A percentile compares a stretch with the other conserved stretches of the same genome.
These are phyloP conservation scores for Mucor saturninus DNA, from an alignment of 371 early-diverging fungal genomes.

Conservation along the genomic window DNA sequence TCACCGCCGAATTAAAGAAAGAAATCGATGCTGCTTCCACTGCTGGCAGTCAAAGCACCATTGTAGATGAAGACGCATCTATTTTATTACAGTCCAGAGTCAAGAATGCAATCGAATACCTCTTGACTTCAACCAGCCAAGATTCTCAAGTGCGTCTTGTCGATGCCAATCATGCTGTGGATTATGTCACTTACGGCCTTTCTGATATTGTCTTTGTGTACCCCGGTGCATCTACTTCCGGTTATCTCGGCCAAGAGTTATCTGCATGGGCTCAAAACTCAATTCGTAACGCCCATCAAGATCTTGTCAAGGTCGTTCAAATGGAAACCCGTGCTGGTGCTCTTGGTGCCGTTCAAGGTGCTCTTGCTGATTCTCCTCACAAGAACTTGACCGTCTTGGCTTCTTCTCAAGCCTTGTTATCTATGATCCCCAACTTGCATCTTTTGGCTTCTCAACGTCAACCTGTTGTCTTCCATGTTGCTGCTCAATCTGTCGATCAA, in stretches of 20 bases:
- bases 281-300: slow-evolving; percentile 66
- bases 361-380: slow-evolving; percentile 50
- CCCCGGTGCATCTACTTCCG: slow-evolving; percentile 57
- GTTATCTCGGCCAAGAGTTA: slow-evolving; percentile 67
- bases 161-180: slow-evolving; percentile 72
- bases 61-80: slow-evolving; percentile 49
- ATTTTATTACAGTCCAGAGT: slow-evolving; percentile 42
- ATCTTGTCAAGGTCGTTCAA: slow-evolving; percentile 65
- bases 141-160: slow-evolving; percentile 37
- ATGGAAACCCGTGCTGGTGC: slow-evolving; percentile 87
- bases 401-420: slow-evolving; percentile 75
- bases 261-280: slow-evolving; percentile 60
- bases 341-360: slow-evolving; percentile 81
- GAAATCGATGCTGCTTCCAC: slow-evolving; percentile 43
- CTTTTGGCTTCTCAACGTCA: slow-evolving; percentile 63
- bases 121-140: slow-evolving; percentile 21
- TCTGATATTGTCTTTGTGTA: slow-evolving; percentile 84
- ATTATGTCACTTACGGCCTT: slow-evolving; percentile 77
- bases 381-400: slow-evolving; percentile 67
- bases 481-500: slow-evolving; percentile 68
- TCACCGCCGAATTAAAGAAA: slow-evolving; percentile 33
- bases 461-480: slow-evolving; percentile 84
- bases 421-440: slow-evolving; percentile 84
- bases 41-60: slow-evolving; percentile 48
- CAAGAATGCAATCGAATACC: slow-evolving; percentile 30